A percentile compares a stretch with the other conserved stretches of the same genome.
phyloP scores from a whole-genome alignment of 2,329 filamentous ascomycete species.

The Epicoccum sorghinum region DNA sequence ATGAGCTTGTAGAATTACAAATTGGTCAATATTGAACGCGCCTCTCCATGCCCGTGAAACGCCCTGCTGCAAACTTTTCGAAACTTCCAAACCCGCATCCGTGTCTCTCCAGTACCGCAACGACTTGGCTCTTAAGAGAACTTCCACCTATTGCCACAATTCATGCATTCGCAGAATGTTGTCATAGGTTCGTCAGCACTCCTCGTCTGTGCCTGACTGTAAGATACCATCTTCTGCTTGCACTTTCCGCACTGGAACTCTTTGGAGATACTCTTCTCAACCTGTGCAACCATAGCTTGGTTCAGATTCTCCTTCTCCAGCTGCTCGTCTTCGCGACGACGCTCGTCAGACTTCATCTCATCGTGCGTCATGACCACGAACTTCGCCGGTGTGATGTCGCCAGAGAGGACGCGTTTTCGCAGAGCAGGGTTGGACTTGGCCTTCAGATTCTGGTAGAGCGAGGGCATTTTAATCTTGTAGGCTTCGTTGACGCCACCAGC shows the following conservation, averaged over 20 bases:
- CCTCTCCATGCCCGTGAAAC: constrained; percentile 19
- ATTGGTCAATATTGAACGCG: constrained; percentile 3
- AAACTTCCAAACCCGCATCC: background rate
- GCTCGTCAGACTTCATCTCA: constrained; percentile 87
- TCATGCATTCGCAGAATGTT: constrained; percentile 61
- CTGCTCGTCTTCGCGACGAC: constrained; percentile 74
- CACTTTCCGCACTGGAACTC: constrained; percentile 90
- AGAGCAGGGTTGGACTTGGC: constrained; percentile 84
- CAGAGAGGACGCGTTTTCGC: constrained; percentile 74
- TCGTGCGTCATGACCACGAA: constrained; percentile 90
- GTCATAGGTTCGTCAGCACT: constrained; percentile 88
- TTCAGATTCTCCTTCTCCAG: constrained; percentile 94
- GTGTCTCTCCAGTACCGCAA: background rate
- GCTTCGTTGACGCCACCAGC: constrained; percentile 73
- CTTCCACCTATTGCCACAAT: constrained; percentile 60
- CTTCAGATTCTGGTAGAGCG: constrained; percentile 93
- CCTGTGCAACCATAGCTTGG: constrained; percentile 92
- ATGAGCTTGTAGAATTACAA: background rate
- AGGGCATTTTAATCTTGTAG: constrained; percentile 89
- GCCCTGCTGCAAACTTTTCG: constrained; percentile 18
- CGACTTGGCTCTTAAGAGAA: constrained; percentile 34
- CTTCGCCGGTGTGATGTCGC: constrained; percentile 71
- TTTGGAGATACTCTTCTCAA: constrained; percentile 87
- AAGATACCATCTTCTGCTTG: constrained; percentile 91
- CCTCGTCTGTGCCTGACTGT: constrained; percentile 93